These are phyloP conservation scores for Trichoderma erinaceum DNA, from an alignment of 495 filamentous ascomycete genomes.

Conservation along the genomic window DNA sequence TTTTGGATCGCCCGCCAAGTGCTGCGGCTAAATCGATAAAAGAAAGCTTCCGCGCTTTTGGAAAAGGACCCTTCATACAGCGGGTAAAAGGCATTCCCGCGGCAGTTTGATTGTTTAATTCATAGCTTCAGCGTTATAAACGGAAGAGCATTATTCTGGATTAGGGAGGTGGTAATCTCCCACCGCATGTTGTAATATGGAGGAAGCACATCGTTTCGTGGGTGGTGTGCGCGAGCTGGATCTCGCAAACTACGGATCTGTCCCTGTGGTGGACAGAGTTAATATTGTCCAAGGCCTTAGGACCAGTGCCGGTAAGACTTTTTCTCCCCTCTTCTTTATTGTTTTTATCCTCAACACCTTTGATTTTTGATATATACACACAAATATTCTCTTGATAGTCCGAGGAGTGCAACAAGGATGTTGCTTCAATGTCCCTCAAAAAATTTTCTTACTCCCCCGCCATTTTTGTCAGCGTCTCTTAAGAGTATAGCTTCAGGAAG, in stretches of 20 bases:
- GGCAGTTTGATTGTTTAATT: constrained; percentile 20
- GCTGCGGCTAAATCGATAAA: background rate
- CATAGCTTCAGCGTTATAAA: constrained; percentile 15
- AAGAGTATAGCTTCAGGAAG: no score
- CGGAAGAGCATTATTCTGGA: constrained; percentile 14
- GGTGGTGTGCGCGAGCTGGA: constrained; percentile 38
- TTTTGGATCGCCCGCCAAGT: constrained; percentile 11
- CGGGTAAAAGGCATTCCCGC: constrained; percentile 16
- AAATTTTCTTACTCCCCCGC: background rate
- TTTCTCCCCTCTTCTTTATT: constrained; percentile 16
- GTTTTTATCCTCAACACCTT: background rate
- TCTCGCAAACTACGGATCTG: constrained; percentile 37
- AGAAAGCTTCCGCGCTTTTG: constrained; percentile 17
- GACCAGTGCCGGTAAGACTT: constrained; percentile 42
- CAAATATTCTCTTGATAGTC: background rate
- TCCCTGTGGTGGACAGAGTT: constrained; percentile 39
- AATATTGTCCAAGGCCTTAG: constrained; percentile 44
- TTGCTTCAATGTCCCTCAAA: background rate
- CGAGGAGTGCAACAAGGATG: background rate
- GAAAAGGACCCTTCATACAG: constrained; percentile 13
- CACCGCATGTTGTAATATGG: constrained; percentile 22
- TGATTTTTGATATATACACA: constrained; percentile 12
- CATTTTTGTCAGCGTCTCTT: background rate
- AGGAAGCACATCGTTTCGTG: constrained; percentile 27
- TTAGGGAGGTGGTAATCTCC: constrained; percentile 16